Percentiles rank a stretch among this genome's conserved stretches.
Conservation (phyloP, 352 stramenopile genomes). For the Ophiocytium majus region DNA sequence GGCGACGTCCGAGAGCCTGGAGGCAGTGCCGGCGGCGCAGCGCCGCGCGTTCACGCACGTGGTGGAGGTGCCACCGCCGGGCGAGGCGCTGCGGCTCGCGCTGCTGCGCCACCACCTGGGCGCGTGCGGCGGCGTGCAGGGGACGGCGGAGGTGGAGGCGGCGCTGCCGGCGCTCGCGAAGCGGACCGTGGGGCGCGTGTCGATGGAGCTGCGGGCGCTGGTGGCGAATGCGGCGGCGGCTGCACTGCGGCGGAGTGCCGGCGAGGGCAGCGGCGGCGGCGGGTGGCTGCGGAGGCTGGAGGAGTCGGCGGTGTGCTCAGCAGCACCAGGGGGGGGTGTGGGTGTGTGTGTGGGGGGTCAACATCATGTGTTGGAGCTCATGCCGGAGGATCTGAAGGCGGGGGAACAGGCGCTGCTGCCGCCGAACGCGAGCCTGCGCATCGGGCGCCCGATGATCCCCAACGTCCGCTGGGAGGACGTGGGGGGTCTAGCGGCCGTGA, state of each 20-base stretch:
- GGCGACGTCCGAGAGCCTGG: constrained; percentile 30
- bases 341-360: not conserved
- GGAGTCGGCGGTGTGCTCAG: not conserved
- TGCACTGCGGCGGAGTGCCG: not conserved
- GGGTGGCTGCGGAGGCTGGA: constrained; percentile 25
- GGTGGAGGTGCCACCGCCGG: constrained; percentile 33
- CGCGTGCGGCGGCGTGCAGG: not conserved
- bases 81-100: constrained; percentile 34
- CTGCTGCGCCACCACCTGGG: constrained; percentile 38
- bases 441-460: constrained; percentile 39
- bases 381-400: constrained; percentile 29
- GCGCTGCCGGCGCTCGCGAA: constrained; percentile 32
- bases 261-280: constrained; percentile 9
- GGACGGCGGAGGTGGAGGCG: constrained; percentile 1
- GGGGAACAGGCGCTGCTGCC: constrained; percentile 41
- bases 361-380: not conserved
- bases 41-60: constrained; percentile 46
- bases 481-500: constrained; percentile 65
- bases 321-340: not conserved
- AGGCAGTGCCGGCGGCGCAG: constrained; percentile 31
- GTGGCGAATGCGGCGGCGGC: constrained; percentile 29
- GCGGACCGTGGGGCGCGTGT: constrained; percentile 33
- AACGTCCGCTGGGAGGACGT: constrained; percentile 68
- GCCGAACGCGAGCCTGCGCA: constrained; percentile 36
- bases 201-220: constrained; percentile 31